A percentile compares a stretch with the other conserved stretches of the same genome.
Evolutionary conservation across 305 asterid species (phyloP).

Genomic region (Fraxinus floribunda): DNA sequence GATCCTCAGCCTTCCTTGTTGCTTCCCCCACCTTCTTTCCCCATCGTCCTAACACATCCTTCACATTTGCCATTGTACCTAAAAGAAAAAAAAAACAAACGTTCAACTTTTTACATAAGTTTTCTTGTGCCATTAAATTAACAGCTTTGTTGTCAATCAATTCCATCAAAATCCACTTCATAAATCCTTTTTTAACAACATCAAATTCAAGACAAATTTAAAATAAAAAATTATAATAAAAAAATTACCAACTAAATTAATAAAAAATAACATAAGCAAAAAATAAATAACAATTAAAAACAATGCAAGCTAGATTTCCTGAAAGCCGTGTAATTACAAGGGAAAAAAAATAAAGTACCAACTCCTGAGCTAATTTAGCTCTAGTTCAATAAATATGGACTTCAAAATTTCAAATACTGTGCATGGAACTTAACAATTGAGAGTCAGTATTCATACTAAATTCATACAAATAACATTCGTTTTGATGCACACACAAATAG

Average conservation of each 20-base stretch:
- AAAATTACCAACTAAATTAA: background rate
- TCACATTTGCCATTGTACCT: constrained; percentile 72
- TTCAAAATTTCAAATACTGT: constrained; percentile 1
- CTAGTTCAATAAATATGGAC: background rate
- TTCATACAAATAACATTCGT: constrained; percentile 1
- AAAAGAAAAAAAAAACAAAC: constrained; percentile 15
- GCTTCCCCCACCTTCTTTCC: constrained; percentile 90
- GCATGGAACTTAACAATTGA: background rate
- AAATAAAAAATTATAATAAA: background rate
- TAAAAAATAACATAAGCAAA: constrained; percentile 3
- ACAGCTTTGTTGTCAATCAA: constrained; percentile 8
- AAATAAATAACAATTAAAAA: background rate
- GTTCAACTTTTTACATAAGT: background rate
- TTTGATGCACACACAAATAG: background rate
- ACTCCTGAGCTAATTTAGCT: background rate
- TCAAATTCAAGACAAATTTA: background rate
- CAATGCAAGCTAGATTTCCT: background rate
- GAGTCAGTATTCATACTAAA: constrained; percentile 11
- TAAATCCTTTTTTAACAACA: background rate
- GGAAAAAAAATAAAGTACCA: background rate
- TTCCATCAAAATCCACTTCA: background rate
- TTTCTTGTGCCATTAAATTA: background rate
- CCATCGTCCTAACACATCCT: constrained; percentile 84
- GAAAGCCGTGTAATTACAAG: background rate
- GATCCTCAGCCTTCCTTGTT: constrained; percentile 76